Evolutionary conservation across 164 flowering plant species (phyloP).

Genomic region (Vitis amurensis): DNA sequence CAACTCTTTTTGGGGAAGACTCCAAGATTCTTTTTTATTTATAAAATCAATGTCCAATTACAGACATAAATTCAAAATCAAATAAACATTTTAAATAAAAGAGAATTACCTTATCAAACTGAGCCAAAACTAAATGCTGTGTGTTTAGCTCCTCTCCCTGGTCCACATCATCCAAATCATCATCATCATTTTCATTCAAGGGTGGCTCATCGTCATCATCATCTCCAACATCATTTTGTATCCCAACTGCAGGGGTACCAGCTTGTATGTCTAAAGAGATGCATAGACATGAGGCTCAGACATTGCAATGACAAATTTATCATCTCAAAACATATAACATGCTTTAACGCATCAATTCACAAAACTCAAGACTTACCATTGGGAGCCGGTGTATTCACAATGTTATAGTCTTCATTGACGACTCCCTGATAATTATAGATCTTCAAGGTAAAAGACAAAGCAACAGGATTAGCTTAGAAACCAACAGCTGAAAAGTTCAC

Average conservation of each 20-base stretch:
- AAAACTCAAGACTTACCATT: slow-evolving; percentile 47
- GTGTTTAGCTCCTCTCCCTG: slow-evolving; percentile 85
- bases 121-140: slow-evolving; percentile 85
- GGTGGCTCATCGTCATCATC: slow-evolving; percentile 80
- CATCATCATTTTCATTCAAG: slow-evolving; percentile 91
- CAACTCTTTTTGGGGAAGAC: no score
- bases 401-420: slow-evolving; percentile 84
- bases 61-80: not conserved
- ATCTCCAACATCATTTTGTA: slow-evolving; percentile 57
- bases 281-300: slow-evolving; percentile 1
- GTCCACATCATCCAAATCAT: slow-evolving; percentile 81
- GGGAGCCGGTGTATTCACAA: slow-evolving; percentile 76
- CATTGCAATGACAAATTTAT: not conserved
- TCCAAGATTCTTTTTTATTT: not conserved
- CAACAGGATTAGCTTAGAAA: not conserved
- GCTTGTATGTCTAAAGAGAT: slow-evolving; percentile 54
- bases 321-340: not conserved
- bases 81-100: not conserved
- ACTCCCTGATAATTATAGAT: slow-evolving; percentile 83
- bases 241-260: slow-evolving; percentile 52
- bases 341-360: not conserved
- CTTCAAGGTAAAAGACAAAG: slow-evolving; percentile 34
- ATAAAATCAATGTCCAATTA: not conserved
- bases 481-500: not conserved
- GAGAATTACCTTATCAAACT: slow-evolving; percentile 86